Evolutionary conservation across 768 basidiomycete genomes (phyloP), one percentile per base, ranked within the genome.

Genomic region (Grammothele lineata): DNA sequence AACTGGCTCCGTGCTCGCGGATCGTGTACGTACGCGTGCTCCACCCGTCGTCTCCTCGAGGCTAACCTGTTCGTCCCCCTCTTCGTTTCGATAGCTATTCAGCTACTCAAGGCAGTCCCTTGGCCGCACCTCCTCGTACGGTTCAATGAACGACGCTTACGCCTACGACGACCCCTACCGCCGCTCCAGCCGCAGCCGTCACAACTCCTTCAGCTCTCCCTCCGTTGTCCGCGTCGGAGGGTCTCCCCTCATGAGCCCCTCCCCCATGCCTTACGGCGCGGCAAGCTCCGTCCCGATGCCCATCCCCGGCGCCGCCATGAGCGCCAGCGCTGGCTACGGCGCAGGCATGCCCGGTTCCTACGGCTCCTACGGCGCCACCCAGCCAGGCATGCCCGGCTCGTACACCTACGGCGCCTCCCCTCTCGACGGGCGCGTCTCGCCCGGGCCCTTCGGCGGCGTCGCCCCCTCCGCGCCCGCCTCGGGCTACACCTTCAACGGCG

Each of bases 1-100:
- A 34, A 85, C 85, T 0, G 84, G 81, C 1, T 27, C 46, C 17
- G 9, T 18, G 8, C 49, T 55, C 35, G 45, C 53, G 3, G 50
- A 51, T 39, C 33, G 42, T 18, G 56, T 57, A 35, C 9, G 48
- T 43, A 7, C 7, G n/a, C 8, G 7, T 36, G 9, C 35, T 36
- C n/a, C 35, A 30, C 14, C 36, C 7, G 26, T 22, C 17, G 18
- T 12, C 23, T 3, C 17, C 17, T 37, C 21, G 3, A 10, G 5
- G 9, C 4, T 34, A 15, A 22, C 8, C 7, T n/a, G n/a, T n/a
- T n/a, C n/a, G n/a, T n/a, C n/a, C n/a, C n/a, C n/a, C n/a, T n/a
- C n/a, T n/a, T n/a, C n/a, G n/a, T n/a, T n/a, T n/a, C n/a, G n/a
- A n/a, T n/a, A n/a, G n/a, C n/a, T n/a, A n/a, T 42, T 46, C n/a